Conservation (phyloP, 768 basidiomycete species). For the Tricholoma saponaceum region DNA sequence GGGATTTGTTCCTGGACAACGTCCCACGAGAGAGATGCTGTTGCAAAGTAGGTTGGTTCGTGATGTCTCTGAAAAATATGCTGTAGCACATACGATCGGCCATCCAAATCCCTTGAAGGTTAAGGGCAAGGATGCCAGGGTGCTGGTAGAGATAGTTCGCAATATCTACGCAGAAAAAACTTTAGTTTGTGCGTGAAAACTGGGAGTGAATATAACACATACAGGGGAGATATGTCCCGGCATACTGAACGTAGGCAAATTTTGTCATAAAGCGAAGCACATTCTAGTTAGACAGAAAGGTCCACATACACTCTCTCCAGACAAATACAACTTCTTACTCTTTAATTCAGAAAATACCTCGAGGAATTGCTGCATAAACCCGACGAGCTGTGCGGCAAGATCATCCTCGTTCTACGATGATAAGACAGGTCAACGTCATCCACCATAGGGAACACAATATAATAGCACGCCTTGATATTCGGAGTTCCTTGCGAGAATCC, state of each 20-base stretch:
- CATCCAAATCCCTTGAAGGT: conserved; percentile 70
- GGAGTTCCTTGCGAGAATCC: conserved; percentile 72
- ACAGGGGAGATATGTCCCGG: conserved; percentile 59
- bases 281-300: not conserved
- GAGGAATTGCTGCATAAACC: conserved; percentile 74
- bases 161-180: conserved; percentile 45
- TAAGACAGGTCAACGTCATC: not conserved
- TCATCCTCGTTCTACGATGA: conserved; percentile 49
- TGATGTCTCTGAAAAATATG: not conserved
- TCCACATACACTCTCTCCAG: conserved; percentile 68
- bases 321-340: conserved; percentile 63
- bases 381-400: conserved; percentile 43
- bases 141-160: conserved; percentile 71
- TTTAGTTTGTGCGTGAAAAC: not conserved
- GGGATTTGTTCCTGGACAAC: conserved; percentile 69
- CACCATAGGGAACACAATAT: not conserved
- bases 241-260: conserved; percentile 44
- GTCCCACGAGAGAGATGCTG: conserved; percentile 57
- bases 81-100: conserved; percentile 54
- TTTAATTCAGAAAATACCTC: conserved; percentile 72
- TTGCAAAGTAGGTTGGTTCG: not conserved
- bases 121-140: conserved; percentile 45
- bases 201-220: conserved; percentile 19
- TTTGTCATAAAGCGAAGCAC: not conserved
- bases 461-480: conserved; percentile 45